Base-by-base conservation (phyloP, 169 alveolate genomes). In the Eimeria tenella region DNA sequence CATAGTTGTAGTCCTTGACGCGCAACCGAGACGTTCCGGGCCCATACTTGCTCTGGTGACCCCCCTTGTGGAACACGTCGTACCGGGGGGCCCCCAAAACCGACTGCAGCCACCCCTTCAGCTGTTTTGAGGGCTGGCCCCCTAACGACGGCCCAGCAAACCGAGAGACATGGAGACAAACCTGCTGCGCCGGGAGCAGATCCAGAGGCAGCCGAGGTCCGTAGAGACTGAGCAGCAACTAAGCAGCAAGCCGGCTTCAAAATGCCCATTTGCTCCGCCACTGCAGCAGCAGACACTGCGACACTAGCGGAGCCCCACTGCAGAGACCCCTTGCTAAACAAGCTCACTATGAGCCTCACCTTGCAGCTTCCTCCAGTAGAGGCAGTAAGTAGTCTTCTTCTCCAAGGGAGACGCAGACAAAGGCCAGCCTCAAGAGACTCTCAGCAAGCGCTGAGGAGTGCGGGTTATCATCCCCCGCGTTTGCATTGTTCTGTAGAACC, bases 131-230 rank as follows among this genome's bases (percentile, higher is more conserved):
- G 21, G 73, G 90, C 52, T 60, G 73, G 19, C 50, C 87, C 55
- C 50, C 79, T 31, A 70, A 10, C 11, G 60, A 56, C 25, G 86
- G 83, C 5, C 86, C 86, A 19, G 42, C 70, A 52, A 71, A 56
- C 11, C 68, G 65, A 4, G 65, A 42, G 50, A 70, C 87, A 31
- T 77, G 94, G 25, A 86, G 87, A 19, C 92, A 60, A 3, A 93
- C 94, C 62, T 93, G 95, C 86, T 93, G 95, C 55, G 94, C 95
- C 6, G 21, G 63, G 88, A 93, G 87, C 50, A 93, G 90, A 8
- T 87, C 94, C 23, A 50, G 58, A 8, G 95, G 95, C 49, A 93
- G 79, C 10, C 63, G 74, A 8, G 53, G 70, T 23, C 77, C 92
- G 71, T 86, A 75, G 53, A 31, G 74, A 63, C 93, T 93, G 95